These are phyloP conservation scores for Calonectria naviculata DNA, from an alignment of 2,329 filamentous ascomycete species.

Conservation along the genomic window DNA sequence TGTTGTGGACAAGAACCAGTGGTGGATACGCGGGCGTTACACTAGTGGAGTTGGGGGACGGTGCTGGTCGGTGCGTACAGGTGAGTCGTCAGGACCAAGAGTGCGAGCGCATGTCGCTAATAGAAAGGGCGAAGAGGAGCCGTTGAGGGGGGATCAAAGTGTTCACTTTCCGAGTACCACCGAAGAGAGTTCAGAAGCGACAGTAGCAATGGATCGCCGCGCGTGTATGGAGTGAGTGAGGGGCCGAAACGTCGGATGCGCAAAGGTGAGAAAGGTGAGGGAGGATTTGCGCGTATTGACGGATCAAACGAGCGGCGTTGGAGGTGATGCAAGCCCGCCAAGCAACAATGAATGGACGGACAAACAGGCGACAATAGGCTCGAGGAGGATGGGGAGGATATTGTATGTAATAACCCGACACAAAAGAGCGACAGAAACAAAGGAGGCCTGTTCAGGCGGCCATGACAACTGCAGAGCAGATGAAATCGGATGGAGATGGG, in stretches of 20 bases:
- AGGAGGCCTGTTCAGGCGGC: conserved; percentile 14
- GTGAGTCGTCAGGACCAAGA: conserved; percentile 20
- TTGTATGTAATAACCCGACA: conserved; percentile 29
- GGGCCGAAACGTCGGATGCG: background rate
- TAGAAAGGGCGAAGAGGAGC: conserved; percentile 9
- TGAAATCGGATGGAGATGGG: conserved; percentile 29
- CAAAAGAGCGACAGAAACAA: conserved; percentile 34
- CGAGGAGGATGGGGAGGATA: conserved; percentile 10
- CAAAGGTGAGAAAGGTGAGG: background rate
- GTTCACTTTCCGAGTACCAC: background rate
- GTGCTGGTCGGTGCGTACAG: conserved; percentile 21
- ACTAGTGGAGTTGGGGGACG: conserved; percentile 16
- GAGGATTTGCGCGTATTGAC: background rate
- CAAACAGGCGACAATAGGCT: background rate
- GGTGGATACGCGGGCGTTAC: conserved; percentile 16
- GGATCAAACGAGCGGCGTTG: background rate
- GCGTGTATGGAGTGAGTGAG: background rate
- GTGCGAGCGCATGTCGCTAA: conserved; percentile 19
- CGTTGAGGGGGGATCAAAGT: background rate
- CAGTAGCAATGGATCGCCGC: background rate
- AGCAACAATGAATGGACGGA: background rate
- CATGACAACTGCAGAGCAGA: conserved; percentile 29
- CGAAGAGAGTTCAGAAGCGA: background rate
- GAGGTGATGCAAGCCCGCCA: background rate
- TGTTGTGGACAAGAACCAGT: conserved; percentile 2